These are phyloP conservation scores for Jamesozyma rosinii DNA, from an alignment of 805 yeast genomes.

Conservation along the genomic window DNA sequence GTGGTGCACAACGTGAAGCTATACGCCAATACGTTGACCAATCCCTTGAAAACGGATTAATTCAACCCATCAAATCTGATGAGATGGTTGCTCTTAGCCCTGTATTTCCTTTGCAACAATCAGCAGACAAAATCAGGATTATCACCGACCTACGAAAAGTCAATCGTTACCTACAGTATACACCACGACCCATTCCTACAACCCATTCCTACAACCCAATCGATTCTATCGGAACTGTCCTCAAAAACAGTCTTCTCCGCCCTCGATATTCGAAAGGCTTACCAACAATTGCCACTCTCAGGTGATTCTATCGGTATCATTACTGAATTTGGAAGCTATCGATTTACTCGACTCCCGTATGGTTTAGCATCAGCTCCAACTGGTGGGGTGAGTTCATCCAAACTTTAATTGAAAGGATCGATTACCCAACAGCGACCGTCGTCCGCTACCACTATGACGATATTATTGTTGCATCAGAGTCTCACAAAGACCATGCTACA, in stretches of 20 bases:
- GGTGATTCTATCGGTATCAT: slow-evolving; percentile 5
- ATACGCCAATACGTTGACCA: slow-evolving; percentile 1
- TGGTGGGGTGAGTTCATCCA: slow-evolving; percentile 5
- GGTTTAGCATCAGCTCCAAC: background rate
- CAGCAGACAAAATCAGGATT: slow-evolving; percentile 1
- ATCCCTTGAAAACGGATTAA: slow-evolving; percentile 1
- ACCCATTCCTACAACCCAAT: slow-evolving; percentile 3
- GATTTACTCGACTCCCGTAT: slow-evolving; percentile 1
- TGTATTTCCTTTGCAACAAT: slow-evolving; percentile 2
- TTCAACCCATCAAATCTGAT: background rate
- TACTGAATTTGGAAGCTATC: slow-evolving; percentile 4
- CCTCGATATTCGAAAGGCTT: slow-evolving; percentile 7
- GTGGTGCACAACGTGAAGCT: slow-evolving; percentile 1
- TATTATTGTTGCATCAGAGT: background rate
- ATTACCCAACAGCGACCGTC: background rate
- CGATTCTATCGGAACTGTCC: slow-evolving; percentile 5
- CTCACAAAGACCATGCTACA: background rate
- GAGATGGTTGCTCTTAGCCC: slow-evolving; percentile 5
- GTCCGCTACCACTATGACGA: slow-evolving; percentile 5
- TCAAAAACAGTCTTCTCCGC: slow-evolving; percentile 4
- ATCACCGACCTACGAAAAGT: slow-evolving; percentile 4
- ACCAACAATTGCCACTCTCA: slow-evolving; percentile 5
- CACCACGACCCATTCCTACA: no score
- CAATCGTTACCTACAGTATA: slow-evolving; percentile 2
- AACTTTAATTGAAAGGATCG: background rate